Evolutionary conservation across 2,329 filamentous ascomycete species (phyloP), one percentile per base, ranked within the genome.

Genomic region (Chrysosporium queenslandicum): DNA sequence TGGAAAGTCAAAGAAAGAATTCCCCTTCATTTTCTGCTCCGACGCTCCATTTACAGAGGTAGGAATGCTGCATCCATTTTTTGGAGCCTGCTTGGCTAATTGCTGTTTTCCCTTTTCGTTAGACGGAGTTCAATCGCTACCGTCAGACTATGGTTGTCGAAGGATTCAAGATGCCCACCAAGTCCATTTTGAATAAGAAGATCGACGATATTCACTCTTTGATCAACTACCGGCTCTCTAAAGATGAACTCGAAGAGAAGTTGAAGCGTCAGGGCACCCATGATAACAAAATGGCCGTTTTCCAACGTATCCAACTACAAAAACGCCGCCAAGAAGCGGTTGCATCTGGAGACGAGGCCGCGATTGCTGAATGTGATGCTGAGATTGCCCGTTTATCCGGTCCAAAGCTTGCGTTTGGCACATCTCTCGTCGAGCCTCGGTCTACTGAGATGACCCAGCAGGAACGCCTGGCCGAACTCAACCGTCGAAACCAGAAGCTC

Each of bases 1-100:
- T 64, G 92, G 92, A 42, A 89, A 90, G 61, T 78, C 86, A 0
- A 79, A 88, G 63, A 85, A 85, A 65, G 82, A 90, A 32, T 96
- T 89, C 71, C 89, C 90, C 3, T 96, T 97, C 68, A 84, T 92
- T 56, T 84, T 85, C 57, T 90, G 91, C 64, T 97, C 92, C 0
- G 90, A 95, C 66, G 81, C 83, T 46, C 75, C 77, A 39, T 86
- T 97, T 63, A 87, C 85, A n/a, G 88, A 92, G 68, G 85, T 87
- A 73, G 58, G 76, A 14, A 46, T n/a, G n/a, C n/a, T n/a, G n/a
- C n/a, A n/a, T n/a, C n/a, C n/a, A n/a, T n/a, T n/a, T n/a, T n/a
- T n/a, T n/a, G n/a, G n/a, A n/a, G n/a, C n/a, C n/a, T n/a, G n/a
- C n/a, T n/a, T n/a, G n/a, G n/a, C n/a, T n/a, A n/a, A n/a, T n/a